These are phyloP conservation scores for Prasinococcaceae sp. DNA, from an alignment of 139 green algal genomes.

Conservation along the genomic window DNA sequence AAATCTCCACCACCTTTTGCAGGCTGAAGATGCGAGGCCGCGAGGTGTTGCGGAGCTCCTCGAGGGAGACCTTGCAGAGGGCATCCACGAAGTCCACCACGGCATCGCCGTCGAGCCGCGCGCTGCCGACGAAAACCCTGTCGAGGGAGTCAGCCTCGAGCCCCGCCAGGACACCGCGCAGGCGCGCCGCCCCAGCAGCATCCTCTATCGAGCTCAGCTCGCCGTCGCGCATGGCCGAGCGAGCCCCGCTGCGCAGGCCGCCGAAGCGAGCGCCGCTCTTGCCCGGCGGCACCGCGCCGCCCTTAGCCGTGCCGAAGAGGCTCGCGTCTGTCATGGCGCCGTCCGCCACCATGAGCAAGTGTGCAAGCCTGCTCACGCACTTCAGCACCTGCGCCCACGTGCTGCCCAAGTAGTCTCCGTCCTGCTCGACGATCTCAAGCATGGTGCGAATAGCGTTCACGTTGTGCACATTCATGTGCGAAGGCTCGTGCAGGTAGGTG, in stretches of 20 bases:
- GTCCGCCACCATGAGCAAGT: conserved; percentile 67
- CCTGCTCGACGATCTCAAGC: conserved; percentile 16
- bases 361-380: conserved; percentile 83
- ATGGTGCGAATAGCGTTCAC: conserved; percentile 35
- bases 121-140: conserved; percentile 43
- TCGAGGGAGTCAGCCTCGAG: conserved; percentile 36
- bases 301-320: conserved; percentile 61
- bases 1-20: conserved; percentile 91
- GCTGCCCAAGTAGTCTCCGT: conserved; percentile 30
- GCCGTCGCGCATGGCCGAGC: background rate
- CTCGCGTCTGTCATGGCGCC: conserved; percentile 66
- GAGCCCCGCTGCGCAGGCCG: no score
- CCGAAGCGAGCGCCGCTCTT: no score
- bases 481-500: conserved; percentile 51
- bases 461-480: conserved; percentile 69
- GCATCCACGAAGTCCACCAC: conserved; percentile 83
- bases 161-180: conserved; percentile 8
- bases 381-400: conserved; percentile 79
- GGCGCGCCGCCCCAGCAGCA: background rate
- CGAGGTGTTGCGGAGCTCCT: conserved; percentile 48
- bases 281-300: no score
- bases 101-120: conserved; percentile 58
- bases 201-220: background rate
- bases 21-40: conserved; percentile 76
- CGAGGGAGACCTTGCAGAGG: conserved; percentile 42